Percentiles rank a stretch among this genome's conserved stretches.
Evolutionary conservation across 306 rosid species (phyloP).

Genomic region (Gastrolobium bilobum): DNA sequence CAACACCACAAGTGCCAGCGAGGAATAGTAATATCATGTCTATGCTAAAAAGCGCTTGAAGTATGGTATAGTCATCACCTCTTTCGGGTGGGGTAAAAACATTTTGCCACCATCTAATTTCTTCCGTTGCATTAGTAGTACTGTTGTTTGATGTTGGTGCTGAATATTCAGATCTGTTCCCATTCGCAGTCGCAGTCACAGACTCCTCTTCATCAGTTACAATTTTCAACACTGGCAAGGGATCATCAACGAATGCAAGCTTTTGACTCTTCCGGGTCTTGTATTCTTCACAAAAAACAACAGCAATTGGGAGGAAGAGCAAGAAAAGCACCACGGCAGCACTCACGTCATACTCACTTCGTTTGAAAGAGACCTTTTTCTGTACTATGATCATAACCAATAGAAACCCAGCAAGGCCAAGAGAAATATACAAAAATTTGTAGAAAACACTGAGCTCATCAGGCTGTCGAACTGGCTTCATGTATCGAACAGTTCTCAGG

Average conservation of each 20-base stretch:
- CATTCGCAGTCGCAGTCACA: not conserved
- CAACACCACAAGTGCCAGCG: slow-evolving; percentile 66
- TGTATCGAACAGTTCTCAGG: slow-evolving; percentile 60
- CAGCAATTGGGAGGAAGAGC: slow-evolving; percentile 66
- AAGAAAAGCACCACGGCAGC: slow-evolving; percentile 61
- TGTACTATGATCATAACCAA: slow-evolving; percentile 64
- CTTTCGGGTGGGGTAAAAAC: slow-evolving; percentile 58
- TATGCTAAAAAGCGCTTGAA: slow-evolving; percentile 71
- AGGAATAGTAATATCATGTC: slow-evolving; percentile 67
- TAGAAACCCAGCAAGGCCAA: slow-evolving; percentile 72
- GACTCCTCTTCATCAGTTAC: not conserved
- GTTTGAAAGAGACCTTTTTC: slow-evolving; percentile 48
- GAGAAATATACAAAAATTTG: slow-evolving; percentile 67
- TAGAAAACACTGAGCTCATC: slow-evolving; percentile 70
- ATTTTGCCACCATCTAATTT: slow-evolving; percentile 59
- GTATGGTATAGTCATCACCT: slow-evolving; percentile 72
- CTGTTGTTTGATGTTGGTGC: not conserved
- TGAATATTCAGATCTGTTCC: not conserved
- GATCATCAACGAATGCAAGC: slow-evolving; percentile 12
- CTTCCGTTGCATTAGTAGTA: not conserved
- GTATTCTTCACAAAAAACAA: slow-evolving; percentile 61
- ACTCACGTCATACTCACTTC: slow-evolving; percentile 58
- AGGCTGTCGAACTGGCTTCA: slow-evolving; percentile 49
- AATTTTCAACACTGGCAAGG: slow-evolving; percentile 40
- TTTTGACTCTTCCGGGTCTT: slow-evolving; percentile 43